Evolutionary conservation across 2,329 filamentous ascomycete species (phyloP).

Genomic region (Trichoderma afroharzianum): DNA sequence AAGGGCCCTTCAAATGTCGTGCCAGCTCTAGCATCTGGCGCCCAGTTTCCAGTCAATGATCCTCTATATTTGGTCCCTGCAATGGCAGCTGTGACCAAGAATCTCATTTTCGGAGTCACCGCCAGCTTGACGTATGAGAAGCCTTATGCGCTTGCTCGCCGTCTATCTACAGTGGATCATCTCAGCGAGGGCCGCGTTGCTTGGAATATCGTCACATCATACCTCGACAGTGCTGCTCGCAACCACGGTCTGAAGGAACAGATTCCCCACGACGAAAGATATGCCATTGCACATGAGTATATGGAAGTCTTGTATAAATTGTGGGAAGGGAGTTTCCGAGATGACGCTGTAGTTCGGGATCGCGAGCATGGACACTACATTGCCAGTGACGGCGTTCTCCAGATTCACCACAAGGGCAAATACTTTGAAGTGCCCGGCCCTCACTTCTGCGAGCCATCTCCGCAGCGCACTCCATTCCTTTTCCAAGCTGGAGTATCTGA

Average conservation of each 20-base stretch:
- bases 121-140: slow-evolving; percentile 61
- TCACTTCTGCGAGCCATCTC: slow-evolving; percentile 15
- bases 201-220: slow-evolving; percentile 62
- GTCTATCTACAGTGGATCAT: slow-evolving; percentile 61
- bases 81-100: slow-evolving; percentile 65
- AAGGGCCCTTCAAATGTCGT: slow-evolving; percentile 50
- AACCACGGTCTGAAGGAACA: slow-evolving; percentile 13
- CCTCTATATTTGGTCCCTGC: slow-evolving; percentile 57
- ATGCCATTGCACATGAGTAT: slow-evolving; percentile 14
- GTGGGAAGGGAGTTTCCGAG: slow-evolving; percentile 16
- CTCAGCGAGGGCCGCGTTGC: slow-evolving; percentile 58
- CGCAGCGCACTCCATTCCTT: slow-evolving; percentile 14
- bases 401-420: slow-evolving; percentile 16
- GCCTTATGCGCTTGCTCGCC: slow-evolving; percentile 58
- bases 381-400: slow-evolving; percentile 2
- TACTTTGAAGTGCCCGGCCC: slow-evolving; percentile 14
- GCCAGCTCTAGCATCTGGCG: slow-evolving; percentile 56
- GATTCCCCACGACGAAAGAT: slow-evolving; percentile 16
- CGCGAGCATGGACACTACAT: slow-evolving; percentile 6
- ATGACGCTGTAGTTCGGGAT: slow-evolving; percentile 10
- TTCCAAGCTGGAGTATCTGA: slow-evolving; percentile 16
- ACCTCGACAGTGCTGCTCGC: slow-evolving; percentile 13
- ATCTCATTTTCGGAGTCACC: slow-evolving; percentile 60
- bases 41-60: slow-evolving; percentile 64
- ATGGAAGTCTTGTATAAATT: slow-evolving; percentile 15